Base-by-base conservation (phyloP, 2,329 filamentous ascomycete species). In the Blumeriella jaapii region DNA sequence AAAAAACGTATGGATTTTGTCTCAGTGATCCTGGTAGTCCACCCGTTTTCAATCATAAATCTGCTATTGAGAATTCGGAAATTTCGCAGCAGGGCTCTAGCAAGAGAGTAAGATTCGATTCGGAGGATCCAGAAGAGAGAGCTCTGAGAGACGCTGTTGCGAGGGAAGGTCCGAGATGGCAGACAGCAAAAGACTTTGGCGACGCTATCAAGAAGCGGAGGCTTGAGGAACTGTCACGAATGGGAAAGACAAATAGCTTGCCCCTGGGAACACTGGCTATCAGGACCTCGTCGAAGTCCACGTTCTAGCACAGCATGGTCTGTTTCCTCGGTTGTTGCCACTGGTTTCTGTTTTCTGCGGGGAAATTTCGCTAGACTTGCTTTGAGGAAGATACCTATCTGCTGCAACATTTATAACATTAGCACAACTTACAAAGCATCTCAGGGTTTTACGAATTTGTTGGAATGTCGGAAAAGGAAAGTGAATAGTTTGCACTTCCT, bases 41-140 rank as follows among this genome's bases (percentile, higher is more conserved):
- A 29, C 4, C 17, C 22, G 12, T 12, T 3, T 27, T 13, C 9
- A 11, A 27, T 13, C 4, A 14, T 14, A 27, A 27, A 13, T 14
- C 7, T 4, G 5, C 6, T n/a, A 23, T 10, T 10, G 10, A 3
- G 18, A 13, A 28, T 12, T 20, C 17, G 17, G 17, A 16, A 13
- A 14, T 6, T 28, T 13, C 15, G n/a, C 5, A 12, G 10, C 17
- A 23, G 10, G 19, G n/a, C n/a, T 14, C 13, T 10, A 17, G 6
- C 23, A 43, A 41, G 25, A 27, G 25, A n/a, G 16, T 30, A 11
- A 44, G 40, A 30, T 15, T 16, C 11, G 34, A 30, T 23, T 42
- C 40, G 19, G 36, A 39, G 31, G 38, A 39, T 22, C 28, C 29
- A 25, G 33, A 36, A 25, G 35, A 41, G 11, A 36, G 27, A 16